phyloP scores from a whole-genome alignment of 768 basidiomycete genomes.

The Lentinula aciculospora region DNA sequence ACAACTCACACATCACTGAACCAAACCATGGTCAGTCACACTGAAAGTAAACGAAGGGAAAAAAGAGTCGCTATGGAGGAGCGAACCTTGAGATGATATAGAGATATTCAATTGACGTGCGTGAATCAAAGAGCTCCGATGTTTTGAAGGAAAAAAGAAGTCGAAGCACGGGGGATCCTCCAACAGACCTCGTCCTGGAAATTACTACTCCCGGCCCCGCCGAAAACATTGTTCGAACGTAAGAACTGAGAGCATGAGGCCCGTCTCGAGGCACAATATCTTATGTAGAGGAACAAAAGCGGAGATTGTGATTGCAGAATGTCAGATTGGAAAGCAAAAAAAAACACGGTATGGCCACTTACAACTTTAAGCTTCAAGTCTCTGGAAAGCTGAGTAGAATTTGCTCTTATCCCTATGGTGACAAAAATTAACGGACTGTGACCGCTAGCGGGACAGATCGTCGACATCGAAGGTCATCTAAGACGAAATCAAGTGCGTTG shows the following conservation, averaged over 20 bases:
- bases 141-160: not conserved
- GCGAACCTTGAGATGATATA: not conserved
- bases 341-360: too few species aligned
- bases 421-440: too few species aligned
- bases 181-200: not conserved
- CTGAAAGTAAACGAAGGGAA: not conserved
- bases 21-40: not conserved
- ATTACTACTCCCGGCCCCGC: too few species aligned
- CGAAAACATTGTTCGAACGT: too few species aligned
- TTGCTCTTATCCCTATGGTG: too few species aligned
- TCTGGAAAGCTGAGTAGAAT: too few species aligned
- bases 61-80: not conserved
- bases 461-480: not conserved
- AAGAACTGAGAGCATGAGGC: too few species aligned
- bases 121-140: not conserved
- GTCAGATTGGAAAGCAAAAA: too few species aligned
- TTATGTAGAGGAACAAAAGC: too few species aligned
- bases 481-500: not conserved
- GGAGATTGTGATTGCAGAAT: too few species aligned
- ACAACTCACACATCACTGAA: not conserved
- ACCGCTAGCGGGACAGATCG: not conserved
- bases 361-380: too few species aligned
- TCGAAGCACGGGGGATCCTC: not conserved
- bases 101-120: not conserved
- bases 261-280: too few species aligned